Percentiles rank a stretch among this genome's conserved stretches.
These are phyloP conservation scores for Coemansia sp. DNA, from an alignment of 192 early-diverging fungal species.

Conservation along the genomic window DNA sequence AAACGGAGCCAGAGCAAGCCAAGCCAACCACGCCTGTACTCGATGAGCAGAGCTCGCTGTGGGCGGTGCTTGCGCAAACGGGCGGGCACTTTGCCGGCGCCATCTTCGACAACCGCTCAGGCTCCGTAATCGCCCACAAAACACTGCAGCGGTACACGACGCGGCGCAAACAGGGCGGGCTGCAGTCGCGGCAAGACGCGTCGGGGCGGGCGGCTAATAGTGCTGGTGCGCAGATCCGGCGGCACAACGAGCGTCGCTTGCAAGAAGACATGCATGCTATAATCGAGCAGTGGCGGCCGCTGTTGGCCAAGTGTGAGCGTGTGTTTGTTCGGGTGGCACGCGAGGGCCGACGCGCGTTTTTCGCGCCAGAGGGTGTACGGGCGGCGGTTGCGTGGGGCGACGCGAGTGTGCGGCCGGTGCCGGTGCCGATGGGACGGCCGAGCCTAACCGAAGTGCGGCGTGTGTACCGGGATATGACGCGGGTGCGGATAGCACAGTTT, in stretches of 20 bases:
- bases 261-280: conserved; percentile 77
- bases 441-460: conserved; percentile 49
- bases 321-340: conserved; percentile 73
- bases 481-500: conserved; percentile 20
- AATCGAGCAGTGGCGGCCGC: conserved; percentile 66
- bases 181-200: conserved; percentile 80
- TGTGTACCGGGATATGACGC: conserved; percentile 32
- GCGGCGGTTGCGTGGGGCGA: conserved; percentile 43
- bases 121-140: conserved; percentile 75
- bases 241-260: conserved; percentile 86
- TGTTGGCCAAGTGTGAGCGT: conserved; percentile 60
- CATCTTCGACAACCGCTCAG: conserved; percentile 71
- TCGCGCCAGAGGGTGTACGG: conserved; percentile 2
- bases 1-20: background rate
- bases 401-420: conserved; percentile 62
- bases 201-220: conserved; percentile 79
- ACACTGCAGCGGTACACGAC: conserved; percentile 96
- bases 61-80: conserved; percentile 80
- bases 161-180: conserved; percentile 91
- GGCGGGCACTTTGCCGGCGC: conserved; percentile 91
- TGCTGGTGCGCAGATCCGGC: conserved; percentile 85
- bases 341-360: conserved; percentile 19
- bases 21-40: background rate
- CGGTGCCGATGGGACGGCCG: conserved; percentile 78
- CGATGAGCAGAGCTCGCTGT: conserved; percentile 34